phyloP scores from a whole-genome alignment of 2,329 filamentous ascomycete genomes.

The Byssoonygena ceratinophila region DNA sequence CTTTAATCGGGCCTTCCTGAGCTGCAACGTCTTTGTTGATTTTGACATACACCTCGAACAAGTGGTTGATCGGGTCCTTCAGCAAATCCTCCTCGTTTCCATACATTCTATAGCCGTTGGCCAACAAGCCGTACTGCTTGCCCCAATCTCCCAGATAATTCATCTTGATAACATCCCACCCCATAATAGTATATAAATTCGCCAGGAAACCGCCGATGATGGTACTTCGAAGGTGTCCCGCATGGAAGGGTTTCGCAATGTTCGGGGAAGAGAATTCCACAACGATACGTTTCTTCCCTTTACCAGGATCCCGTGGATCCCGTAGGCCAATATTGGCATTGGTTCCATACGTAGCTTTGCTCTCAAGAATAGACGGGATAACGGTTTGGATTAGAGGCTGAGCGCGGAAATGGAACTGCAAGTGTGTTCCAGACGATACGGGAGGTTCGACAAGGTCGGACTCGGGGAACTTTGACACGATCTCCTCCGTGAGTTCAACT shows the following conservation, averaged over 20 bases:
- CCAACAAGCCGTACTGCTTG: conserved; percentile 56
- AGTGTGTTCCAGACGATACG: conserved; percentile 46
- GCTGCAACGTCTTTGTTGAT: conserved; percentile 48
- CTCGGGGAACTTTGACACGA: conserved; percentile 48
- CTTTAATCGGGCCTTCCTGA: conserved; percentile 49
- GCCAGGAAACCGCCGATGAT: conserved; percentile 57
- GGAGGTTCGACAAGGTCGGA: conserved; percentile 50
- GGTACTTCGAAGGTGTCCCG: conserved; percentile 54
- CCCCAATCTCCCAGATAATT: conserved; percentile 62
- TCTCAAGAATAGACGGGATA: conserved; percentile 49
- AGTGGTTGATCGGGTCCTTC: conserved; percentile 53
- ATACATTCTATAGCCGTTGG: conserved; percentile 52
- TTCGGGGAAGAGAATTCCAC: conserved; percentile 59
- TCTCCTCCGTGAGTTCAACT: conserved; percentile 45
- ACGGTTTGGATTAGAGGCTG: conserved; percentile 47
- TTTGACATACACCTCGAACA: conserved; percentile 57
- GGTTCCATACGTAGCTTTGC: conserved; percentile 48
- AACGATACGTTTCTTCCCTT: conserved; percentile 49
- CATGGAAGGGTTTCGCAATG: conserved; percentile 57
- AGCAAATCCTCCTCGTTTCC: conserved; percentile 50
- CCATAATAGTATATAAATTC: conserved; percentile 50
- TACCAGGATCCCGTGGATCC: conserved; percentile 46
- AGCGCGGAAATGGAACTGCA: conserved; percentile 58
- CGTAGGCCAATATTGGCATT: conserved; percentile 50
- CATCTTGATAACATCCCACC: conserved; percentile 54